Conservation (phyloP, 331 rosid genomes). For the Acacia concinna region DNA sequence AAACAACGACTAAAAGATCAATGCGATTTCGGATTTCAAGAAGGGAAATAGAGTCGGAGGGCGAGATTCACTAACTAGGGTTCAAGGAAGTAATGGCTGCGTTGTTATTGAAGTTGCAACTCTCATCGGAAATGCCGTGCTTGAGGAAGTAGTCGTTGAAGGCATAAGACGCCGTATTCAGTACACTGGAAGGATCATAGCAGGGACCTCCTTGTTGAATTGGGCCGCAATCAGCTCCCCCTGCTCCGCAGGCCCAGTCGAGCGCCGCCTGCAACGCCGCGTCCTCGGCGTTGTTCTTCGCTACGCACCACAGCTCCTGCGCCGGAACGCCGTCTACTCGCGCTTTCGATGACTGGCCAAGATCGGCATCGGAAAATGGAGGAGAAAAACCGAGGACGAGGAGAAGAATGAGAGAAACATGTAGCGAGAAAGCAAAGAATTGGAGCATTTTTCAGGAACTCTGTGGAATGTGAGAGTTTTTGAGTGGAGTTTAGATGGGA, state of each 20-base stretch:
- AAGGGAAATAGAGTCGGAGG: not conserved
- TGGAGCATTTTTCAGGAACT: slow-evolving; percentile 33
- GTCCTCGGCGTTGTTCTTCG: slow-evolving; percentile 90
- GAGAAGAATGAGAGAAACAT: slow-evolving; percentile 6
- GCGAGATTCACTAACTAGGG: slow-evolving; percentile 57
- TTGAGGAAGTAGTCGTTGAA: slow-evolving; percentile 77
- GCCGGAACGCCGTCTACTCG: slow-evolving; percentile 32
- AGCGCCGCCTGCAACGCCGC: slow-evolving; percentile 62
- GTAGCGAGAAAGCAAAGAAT: not conserved
- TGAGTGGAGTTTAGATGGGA: not conserved
- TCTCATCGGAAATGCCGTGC: slow-evolving; percentile 70
- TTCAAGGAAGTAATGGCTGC: slow-evolving; percentile 80
- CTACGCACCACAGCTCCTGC: slow-evolving; percentile 91
- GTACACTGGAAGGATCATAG: slow-evolving; percentile 59
- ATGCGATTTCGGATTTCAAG: not conserved
- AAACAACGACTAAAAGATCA: not conserved
- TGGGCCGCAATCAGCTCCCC: slow-evolving; percentile 74
- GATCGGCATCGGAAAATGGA: slow-evolving; percentile 14
- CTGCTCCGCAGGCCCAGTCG: slow-evolving; percentile 89
- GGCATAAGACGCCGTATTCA: slow-evolving; percentile 74
- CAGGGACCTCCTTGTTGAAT: slow-evolving; percentile 80
- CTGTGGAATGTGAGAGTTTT: slow-evolving; percentile 18
- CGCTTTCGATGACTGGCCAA: slow-evolving; percentile 28
- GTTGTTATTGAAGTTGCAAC: slow-evolving; percentile 66
- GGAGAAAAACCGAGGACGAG: not conserved